Conservation (phyloP, 371 early-diverging fungal genomes). For the Lichtheimia hyalospora region DNA sequence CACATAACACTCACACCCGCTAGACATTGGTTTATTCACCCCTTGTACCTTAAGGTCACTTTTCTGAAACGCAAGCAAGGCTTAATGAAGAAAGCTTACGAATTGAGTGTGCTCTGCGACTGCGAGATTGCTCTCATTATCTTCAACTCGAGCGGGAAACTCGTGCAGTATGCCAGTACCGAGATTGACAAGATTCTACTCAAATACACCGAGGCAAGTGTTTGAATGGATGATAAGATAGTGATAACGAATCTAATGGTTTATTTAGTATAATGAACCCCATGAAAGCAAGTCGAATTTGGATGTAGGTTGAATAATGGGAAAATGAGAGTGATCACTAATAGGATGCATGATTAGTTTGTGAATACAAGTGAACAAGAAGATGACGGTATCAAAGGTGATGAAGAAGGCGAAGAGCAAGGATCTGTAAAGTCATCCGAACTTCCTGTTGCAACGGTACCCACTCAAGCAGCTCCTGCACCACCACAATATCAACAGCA, state of each 20-base stretch:
- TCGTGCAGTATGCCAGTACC: constrained; percentile 88
- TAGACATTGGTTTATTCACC: background rate
- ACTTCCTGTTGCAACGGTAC: constrained; percentile 14
- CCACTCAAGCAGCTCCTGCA: constrained; percentile 11
- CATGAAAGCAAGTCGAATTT: constrained; percentile 45
- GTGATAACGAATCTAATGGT: background rate
- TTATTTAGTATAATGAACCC: constrained; percentile 33
- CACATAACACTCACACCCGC: background rate
- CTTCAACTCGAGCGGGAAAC: constrained; percentile 89
- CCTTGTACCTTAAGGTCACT: constrained; percentile 65
- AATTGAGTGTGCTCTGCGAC: constrained; percentile 95
- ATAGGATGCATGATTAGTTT: constrained; percentile 9
- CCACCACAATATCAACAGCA: constrained; percentile 7
- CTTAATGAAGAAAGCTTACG: constrained; percentile 99
- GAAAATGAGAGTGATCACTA: background rate
- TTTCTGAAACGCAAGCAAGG: constrained; percentile 97
- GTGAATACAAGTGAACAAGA: constrained; percentile 14
- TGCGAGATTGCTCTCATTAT: constrained; percentile 96
- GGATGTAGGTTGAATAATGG: constrained; percentile 25
- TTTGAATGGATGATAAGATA: background rate
- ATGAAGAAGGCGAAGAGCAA: constrained; percentile 10
- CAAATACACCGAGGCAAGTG: constrained; percentile 83
- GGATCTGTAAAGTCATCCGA: constrained; percentile 1
- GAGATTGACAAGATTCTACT: constrained; percentile 93
- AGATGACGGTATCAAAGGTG: constrained; percentile 12